Evolutionary conservation across 352 stramenopile species (phyloP), one percentile per base, ranked within the genome.

Genomic region (Phytophthora tentaculata): DNA sequence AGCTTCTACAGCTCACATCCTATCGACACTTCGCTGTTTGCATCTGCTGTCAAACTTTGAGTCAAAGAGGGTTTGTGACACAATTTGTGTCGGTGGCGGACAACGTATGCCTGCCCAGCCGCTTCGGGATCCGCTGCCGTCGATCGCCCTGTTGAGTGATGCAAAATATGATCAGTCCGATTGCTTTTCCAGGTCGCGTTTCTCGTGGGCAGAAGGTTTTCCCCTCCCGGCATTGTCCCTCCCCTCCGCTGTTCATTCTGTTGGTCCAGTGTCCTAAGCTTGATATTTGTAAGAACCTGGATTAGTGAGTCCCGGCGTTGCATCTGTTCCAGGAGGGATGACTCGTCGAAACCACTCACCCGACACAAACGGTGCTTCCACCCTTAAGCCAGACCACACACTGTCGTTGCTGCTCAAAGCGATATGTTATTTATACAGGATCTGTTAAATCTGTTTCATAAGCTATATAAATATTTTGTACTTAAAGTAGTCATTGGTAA

Each of bases 191-290:
- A 53, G 49, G 22, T 10, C 49, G 69, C 69, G 69, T 76, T 74
- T 77, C 61, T 77, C 24, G 26, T 45, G 39, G 26, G 17, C 29
- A 52, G 53, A 64, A 54, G 48, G 67, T 70, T 76, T 76, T 76
- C 63, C 71, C 55, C 54, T 44, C 71, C 71, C 43, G n/a, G 0
- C 7, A 12, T 24, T 24, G 52, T 23, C 61, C 19, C 35, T 43
- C 45, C 45, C 50, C 55, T 56, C 48, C 35, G 20, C 24, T 51
- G 45, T 62, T 12, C 45, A 76, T 62, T 71, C 64, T 67, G 57
- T 56, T 68, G 68, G 68, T 76, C 26, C 63, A 69, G 51, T 23
- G 13, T 4, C 0, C 5, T 20, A 17, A 0, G 19, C 44, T 69
- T 47, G n/a, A 0, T 0, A 2, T 39, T 47, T 62, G 51, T 78